Conservation (phyloP, 1,139 yeast species). For the Suhomyces panamericanus region DNA sequence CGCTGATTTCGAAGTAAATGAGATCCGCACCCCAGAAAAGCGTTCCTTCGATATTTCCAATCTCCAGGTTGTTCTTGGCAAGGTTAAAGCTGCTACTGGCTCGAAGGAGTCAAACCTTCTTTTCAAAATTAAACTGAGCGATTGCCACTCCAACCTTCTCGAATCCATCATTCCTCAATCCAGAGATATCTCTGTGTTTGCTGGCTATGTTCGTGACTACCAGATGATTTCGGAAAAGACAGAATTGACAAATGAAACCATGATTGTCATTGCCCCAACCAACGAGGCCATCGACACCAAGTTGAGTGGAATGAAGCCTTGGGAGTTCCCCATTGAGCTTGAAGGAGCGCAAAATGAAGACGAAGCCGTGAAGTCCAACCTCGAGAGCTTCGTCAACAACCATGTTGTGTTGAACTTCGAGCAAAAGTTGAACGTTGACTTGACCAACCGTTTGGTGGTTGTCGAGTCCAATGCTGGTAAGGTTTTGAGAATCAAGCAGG, state of each 20-base stretch:
- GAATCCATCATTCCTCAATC: conserved; percentile 47
- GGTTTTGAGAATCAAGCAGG: conserved; percentile 42
- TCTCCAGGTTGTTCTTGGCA: background rate
- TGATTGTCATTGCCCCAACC: conserved; percentile 62
- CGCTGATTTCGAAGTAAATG: background rate
- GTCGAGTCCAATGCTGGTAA: conserved; percentile 44
- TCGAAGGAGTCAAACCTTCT: conserved; percentile 8
- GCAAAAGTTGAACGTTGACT: conserved; percentile 21
- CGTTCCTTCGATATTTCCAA: conserved; percentile 2
- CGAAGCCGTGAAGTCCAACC: conserved; percentile 43
- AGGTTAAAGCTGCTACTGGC: background rate
- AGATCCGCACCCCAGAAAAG: background rate
- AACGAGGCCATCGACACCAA: conserved; percentile 49
- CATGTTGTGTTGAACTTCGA: conserved; percentile 45
- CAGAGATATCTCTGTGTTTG: conserved; percentile 48
- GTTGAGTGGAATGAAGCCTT: conserved; percentile 51
- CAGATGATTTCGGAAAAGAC: conserved; percentile 43
- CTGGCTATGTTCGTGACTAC: conserved; percentile 57
- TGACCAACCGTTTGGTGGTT: conserved; percentile 22
- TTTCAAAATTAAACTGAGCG: conserved; percentile 14
- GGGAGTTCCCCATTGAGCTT: conserved; percentile 62
- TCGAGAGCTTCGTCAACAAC: conserved; percentile 51
- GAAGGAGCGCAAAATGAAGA: conserved; percentile 33
- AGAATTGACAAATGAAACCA: conserved; percentile 33
- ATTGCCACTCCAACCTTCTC: conserved; percentile 20